Evolutionary conservation across 345 rosid species (phyloP).

Genomic region (Aurinia saxatilis): DNA sequence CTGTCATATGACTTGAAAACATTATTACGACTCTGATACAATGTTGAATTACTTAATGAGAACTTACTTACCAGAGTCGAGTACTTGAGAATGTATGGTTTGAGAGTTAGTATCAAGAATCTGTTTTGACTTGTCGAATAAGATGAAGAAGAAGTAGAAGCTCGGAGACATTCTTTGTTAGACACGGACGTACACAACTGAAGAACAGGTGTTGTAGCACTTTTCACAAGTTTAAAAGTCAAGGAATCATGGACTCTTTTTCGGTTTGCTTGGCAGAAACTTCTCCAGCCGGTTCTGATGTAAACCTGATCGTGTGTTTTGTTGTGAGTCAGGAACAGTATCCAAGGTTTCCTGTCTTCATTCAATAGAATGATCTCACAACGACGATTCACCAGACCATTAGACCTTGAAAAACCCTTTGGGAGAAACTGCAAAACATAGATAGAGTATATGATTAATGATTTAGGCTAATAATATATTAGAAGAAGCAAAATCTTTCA

Average conservation of each 20-base stretch:
- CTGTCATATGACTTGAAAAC: background rate
- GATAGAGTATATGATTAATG: background rate
- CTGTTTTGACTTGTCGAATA: background rate
- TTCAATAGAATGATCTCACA: conserved; percentile 3
- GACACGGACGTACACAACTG: background rate
- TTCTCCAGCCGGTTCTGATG: conserved; percentile 13
- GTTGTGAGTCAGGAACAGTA: background rate
- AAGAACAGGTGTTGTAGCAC: background rate
- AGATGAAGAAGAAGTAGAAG: background rate
- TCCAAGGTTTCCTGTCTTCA: conserved; percentile 1
- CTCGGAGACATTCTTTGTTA: background rate
- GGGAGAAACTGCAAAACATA: conserved; percentile 10
- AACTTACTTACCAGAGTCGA: background rate
- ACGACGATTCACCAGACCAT: background rate
- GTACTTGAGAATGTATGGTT: background rate
- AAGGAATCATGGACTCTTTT: background rate
- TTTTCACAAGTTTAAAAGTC: background rate
- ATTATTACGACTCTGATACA: no score
- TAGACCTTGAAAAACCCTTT: background rate
- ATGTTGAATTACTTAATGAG: background rate
- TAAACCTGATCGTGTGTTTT: background rate
- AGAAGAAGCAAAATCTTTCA: no score
- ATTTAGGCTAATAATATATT: no score
- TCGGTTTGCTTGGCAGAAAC: background rate
- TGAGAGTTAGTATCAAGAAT: conserved; percentile 14